Conservation (phyloP, 495 filamentous ascomycete genomes). For the Xylaria intraflava region DNA sequence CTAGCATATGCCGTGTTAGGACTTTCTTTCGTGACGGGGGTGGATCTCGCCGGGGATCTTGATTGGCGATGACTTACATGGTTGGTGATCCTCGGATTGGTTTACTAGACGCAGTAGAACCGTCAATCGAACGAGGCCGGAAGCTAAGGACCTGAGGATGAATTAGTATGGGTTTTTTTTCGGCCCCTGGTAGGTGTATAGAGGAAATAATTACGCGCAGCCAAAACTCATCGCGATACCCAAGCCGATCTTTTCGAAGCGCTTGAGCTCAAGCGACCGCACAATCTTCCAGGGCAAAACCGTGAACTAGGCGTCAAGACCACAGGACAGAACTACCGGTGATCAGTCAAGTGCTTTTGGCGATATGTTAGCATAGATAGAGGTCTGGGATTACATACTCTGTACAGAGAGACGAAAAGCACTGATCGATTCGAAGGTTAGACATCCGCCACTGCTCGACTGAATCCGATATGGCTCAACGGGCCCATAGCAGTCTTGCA, state of each 20-base stretch:
- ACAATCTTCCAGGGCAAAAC: conserved; percentile 13
- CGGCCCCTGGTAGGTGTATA: not conserved
- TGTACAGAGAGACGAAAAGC: conserved; percentile 3
- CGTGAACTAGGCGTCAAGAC: conserved; percentile 7
- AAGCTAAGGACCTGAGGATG: conserved; percentile 2
- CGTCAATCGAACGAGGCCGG: not conserved
- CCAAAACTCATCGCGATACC: conserved; percentile 12
- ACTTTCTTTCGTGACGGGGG: not conserved
- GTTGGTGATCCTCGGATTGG: conserved; percentile 6
- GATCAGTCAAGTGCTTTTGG: too few relatives aligned
- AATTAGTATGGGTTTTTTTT: not conserved
- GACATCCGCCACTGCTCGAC: not conserved
- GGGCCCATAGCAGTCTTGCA: conserved; percentile 9
- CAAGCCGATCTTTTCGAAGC: conserved; percentile 9
- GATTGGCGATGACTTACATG: conserved; percentile 1
- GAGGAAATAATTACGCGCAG: not conserved
- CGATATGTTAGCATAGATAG: not conserved
- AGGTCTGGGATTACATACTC: not conserved
- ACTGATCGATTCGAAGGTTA: conserved; percentile 5
- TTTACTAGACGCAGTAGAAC: not conserved
- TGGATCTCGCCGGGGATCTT: not conserved
- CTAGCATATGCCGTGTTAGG: not conserved
- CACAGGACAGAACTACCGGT: conserved; percentile 7
- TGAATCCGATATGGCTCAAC: conserved; percentile 6
- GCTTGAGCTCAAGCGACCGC: conserved; percentile 5